A percentile compares a stretch with the other conserved stretches of the same genome.
Evolutionary conservation across 148 eudicot species (phyloP).

Genomic region (Oxyria digyna): DNA sequence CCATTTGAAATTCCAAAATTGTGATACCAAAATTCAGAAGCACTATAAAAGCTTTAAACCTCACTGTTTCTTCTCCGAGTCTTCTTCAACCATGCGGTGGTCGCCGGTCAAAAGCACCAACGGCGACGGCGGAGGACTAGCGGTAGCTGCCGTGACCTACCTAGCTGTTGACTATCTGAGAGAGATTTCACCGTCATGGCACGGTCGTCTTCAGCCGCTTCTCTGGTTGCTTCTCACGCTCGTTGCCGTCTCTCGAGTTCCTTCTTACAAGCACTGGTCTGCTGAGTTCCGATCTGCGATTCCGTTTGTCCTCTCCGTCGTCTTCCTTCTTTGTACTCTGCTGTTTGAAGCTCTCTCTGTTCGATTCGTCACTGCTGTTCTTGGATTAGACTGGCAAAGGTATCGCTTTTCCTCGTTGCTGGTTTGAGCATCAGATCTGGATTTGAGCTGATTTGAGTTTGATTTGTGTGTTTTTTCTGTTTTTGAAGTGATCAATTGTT

Average conservation of each 20-base stretch:
- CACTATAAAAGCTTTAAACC: not conserved
- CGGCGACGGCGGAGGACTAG: conserved; percentile 39
- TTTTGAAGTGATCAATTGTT: too few species aligned
- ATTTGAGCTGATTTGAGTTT: not conserved
- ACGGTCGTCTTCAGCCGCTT: conserved; percentile 59
- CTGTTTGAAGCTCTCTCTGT: conserved; percentile 70
- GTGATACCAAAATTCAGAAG: not conserved
- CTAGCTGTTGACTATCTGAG: conserved; percentile 70
- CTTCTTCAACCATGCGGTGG: conserved; percentile 22
- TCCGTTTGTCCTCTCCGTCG: conserved; percentile 45
- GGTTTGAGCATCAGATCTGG: not conserved
- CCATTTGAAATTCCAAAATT: not conserved
- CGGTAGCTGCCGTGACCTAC: conserved; percentile 56
- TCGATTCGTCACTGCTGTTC: conserved; percentile 79
- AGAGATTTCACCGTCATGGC: conserved; percentile 59
- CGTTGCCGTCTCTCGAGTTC: conserved; percentile 50
- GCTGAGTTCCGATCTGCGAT: conserved; percentile 64
- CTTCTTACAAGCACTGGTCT: conserved; percentile 71
- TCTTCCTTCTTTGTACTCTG: conserved; percentile 53
- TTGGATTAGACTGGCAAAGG: conserved; percentile 94
- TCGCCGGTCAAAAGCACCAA: conserved; percentile 11
- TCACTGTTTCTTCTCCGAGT: not conserved
- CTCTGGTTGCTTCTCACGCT: conserved; percentile 53
- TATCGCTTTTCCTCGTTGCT: conserved; percentile 12
- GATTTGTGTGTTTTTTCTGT: too few species aligned